Percentiles rank a stretch among this genome's conserved stretches.
Evolutionary conservation across 1,284 basidiomycete genomes (phyloP).

Genomic region (Golubevia pallescens): DNA sequence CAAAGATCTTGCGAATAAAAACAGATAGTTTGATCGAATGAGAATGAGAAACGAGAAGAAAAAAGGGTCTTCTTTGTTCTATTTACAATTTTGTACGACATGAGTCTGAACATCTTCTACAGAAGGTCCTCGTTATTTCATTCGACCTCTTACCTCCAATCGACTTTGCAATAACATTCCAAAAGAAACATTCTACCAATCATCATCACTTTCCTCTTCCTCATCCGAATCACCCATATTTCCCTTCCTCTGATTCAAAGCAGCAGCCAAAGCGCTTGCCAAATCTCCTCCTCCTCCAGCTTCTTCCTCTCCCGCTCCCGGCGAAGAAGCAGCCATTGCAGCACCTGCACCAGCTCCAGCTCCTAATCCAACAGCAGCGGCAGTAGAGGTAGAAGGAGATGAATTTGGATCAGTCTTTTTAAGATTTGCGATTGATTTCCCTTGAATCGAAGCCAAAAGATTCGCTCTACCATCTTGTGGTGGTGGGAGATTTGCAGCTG

Average conservation of each 20-base stretch:
- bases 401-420: conserved; percentile 71
- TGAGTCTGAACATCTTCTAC: no score
- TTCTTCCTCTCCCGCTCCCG: conserved; percentile 19
- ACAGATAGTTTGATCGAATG: no score
- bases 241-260: conserved; percentile 79
- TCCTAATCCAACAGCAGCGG: conserved; percentile 64
- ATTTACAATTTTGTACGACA: no score
- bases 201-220: conserved; percentile 85
- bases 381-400: conserved; percentile 53
- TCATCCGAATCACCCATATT: conserved; percentile 88
- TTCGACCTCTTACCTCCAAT: no score
- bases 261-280: conserved; percentile 73
- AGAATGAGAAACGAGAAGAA: no score
- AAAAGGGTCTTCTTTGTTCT: no score
- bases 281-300: conserved; percentile 68
- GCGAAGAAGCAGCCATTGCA: conserved; percentile 22
- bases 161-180: no score
- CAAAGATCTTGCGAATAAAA: no score
- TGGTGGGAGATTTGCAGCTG: background rate
- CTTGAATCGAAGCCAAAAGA: conserved; percentile 74
- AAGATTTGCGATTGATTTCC: conserved; percentile 75
- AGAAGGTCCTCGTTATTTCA: no score
- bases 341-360: conserved; percentile 37
- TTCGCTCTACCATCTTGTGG: conserved; percentile 68
- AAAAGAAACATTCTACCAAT: no score